These are phyloP conservation scores for Acorus gramineus DNA, from an alignment of 106 monocot genomes.

Conservation along the genomic window DNA sequence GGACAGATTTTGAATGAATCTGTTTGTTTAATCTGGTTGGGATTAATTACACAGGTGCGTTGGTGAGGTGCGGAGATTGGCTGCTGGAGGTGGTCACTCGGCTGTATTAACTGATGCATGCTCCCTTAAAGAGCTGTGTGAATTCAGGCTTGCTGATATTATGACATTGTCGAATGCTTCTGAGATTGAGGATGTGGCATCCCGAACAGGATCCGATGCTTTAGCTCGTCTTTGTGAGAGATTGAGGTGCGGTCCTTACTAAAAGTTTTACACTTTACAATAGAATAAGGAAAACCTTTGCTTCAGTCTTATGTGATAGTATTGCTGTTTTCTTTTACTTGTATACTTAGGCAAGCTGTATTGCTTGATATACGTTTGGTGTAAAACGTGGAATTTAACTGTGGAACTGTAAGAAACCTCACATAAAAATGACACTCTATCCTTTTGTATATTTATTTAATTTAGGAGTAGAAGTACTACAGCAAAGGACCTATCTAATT, in stretches of 20 bases:
- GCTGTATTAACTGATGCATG: slow-evolving; percentile 88
- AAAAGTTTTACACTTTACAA: background rate
- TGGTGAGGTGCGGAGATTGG: slow-evolving; percentile 69
- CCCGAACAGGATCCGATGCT: slow-evolving; percentile 74
- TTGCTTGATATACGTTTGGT: no score
- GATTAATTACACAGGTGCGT: slow-evolving; percentile 53
- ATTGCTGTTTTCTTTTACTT: background rate
- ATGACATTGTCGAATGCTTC: slow-evolving; percentile 45
- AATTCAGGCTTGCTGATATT: slow-evolving; percentile 80
- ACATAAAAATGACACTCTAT: no score
- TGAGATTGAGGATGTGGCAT: slow-evolving; percentile 72
- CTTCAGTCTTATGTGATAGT: background rate
- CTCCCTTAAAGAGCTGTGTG: slow-evolving; percentile 86
- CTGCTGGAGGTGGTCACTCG: slow-evolving; percentile 97
- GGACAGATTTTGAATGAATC: background rate
- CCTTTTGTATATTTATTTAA: no score
- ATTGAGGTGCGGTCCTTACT: slow-evolving; percentile 44
- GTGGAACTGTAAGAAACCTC: no score
- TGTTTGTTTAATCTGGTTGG: background rate
- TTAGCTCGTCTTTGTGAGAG: slow-evolving; percentile 80
- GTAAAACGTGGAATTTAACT: no score
- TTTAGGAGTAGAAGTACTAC: no score
- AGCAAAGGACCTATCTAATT: no score
- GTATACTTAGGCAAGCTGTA: no score
- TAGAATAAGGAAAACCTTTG: background rate